Base-by-base conservation (phyloP, 192 early-diverging fungal species). In the Linderina pennispora region DNA sequence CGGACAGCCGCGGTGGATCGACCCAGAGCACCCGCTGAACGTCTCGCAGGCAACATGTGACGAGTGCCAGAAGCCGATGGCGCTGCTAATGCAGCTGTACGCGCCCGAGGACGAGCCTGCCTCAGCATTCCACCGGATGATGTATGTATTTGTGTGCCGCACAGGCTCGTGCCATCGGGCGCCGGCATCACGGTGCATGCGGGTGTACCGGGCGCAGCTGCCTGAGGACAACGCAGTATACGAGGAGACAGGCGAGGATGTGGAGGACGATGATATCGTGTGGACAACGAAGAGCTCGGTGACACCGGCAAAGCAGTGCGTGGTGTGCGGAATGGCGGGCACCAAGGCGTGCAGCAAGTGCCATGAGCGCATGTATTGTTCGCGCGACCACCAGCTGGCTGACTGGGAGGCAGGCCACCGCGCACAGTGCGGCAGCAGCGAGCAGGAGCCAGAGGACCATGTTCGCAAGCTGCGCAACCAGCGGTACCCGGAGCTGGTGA, bases 131-230 rank as follows among this genome's bases (percentile, higher is more conserved):
- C 92, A 94, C 53, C 81, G 96, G 31, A 83, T 83, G 43, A 58
- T 97, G 7, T 96, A 94, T 51, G 77, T 99, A 3, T 99, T 96
- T 57, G 81, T 85, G 57, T 99, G 96, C 71, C 88, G 86, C 48
- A 85, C 83, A 23, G 92, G 92, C 18, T 43, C 58, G 1, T 98
- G 96, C 64, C 85, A 94, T 46, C 73, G 65, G 31, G 61, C 65
- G 71, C 80, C 64, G 22, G 53, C 58, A 16, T 26, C n/a, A 5
- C 36, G 43, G 40, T 91, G 92, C 57, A 84, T 94, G 70, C 92
- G 87, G 35, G 88, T 87, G 25, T 84, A 81, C 52, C 80, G 94
- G 26, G 72, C 77, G 37, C 90, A 93, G 62, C 63, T 93, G 17
- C 75, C 86, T 15, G 82, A 87, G 48, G 49, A 80, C 8, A 92